Conservation (phyloP, 129 eudicot species). For the Tagetes patula region DNA sequence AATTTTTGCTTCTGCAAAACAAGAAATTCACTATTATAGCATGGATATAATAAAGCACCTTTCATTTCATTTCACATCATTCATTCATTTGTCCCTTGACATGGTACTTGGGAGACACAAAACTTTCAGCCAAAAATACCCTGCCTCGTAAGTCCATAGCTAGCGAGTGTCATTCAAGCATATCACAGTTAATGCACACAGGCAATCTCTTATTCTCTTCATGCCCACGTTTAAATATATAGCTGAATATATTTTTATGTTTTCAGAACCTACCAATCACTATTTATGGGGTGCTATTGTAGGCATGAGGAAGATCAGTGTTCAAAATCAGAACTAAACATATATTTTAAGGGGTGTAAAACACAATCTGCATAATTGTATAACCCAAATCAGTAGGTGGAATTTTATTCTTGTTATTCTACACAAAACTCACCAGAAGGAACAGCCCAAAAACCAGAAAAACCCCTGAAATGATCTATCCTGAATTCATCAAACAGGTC, state of each 20-base stretch:
- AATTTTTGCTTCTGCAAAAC: slow-evolving; percentile 82
- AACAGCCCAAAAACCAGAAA: slow-evolving; percentile 98
- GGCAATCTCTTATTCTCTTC: slow-evolving; percentile 7
- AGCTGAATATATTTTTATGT: background rate
- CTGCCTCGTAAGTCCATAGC: background rate
- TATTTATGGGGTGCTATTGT: background rate
- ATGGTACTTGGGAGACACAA: background rate
- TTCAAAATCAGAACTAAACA: background rate
- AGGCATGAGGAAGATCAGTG: background rate
- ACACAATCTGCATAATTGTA: background rate
- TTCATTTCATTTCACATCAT: slow-evolving; percentile 14
- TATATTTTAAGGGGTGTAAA: slow-evolving; percentile 1
- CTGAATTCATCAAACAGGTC: slow-evolving; percentile 94
- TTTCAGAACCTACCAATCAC: slow-evolving; percentile 11
- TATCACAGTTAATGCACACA: slow-evolving; percentile 6
- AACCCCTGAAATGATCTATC: slow-evolving; percentile 96
- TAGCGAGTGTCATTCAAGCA: background rate
- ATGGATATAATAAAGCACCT: slow-evolving; percentile 13
- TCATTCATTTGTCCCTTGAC: slow-evolving; percentile 12
- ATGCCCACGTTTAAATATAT: background rate
- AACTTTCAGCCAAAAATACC: slow-evolving; percentile 14
- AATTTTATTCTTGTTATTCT: slow-evolving; percentile 17
- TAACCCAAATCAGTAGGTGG: background rate
- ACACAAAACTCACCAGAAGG: slow-evolving; percentile 72
- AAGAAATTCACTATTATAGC: background rate